phyloP scores from a whole-genome alignment of 1,284 basidiomycete genomes.

The Ustilago vetiveriae region DNA sequence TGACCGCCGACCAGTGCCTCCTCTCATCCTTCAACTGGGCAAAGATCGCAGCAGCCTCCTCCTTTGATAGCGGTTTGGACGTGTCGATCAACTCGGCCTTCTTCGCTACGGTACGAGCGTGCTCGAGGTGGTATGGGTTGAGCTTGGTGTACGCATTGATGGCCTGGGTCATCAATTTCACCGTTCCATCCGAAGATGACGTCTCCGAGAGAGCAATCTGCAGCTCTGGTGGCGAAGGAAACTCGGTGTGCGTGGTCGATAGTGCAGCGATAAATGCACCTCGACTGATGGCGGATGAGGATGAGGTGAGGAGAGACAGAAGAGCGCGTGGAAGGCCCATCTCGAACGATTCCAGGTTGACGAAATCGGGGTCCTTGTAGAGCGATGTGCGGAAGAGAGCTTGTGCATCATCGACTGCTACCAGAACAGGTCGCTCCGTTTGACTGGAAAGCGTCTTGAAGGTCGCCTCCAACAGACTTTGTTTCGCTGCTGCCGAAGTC shows the following conservation, averaged over 20 bases:
- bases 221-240: conserved; percentile 40
- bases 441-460: conserved; percentile 77
- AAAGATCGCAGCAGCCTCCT: conserved; percentile 52
- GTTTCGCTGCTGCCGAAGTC: conserved; percentile 53
- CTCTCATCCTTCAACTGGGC: conserved; percentile 47
- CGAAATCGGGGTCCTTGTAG: conserved; percentile 83
- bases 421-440: conserved; percentile 76
- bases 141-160: conserved; percentile 57
- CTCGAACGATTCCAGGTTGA: conserved; percentile 79
- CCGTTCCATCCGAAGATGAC: not conserved
- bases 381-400: conserved; percentile 77
- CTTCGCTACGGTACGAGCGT: conserved; percentile 27
- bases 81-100: conserved; percentile 31
- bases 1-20: conserved; percentile 45
- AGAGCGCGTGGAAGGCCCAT: conserved; percentile 77
- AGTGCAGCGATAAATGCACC: conserved; percentile 50
- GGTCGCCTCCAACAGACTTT: conserved; percentile 75
- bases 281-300: conserved; percentile 5
- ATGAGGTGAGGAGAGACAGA: conserved; percentile 41
- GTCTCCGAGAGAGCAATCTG: conserved; percentile 41
- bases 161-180: conserved; percentile 24
- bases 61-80: conserved; percentile 23
- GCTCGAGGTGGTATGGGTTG: conserved; percentile 39
- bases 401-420: conserved; percentile 89
- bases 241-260: conserved; percentile 53